Evolutionary conservation across 768 basidiomycete species (phyloP).

Genomic region (Cubamyces lactineus): DNA sequence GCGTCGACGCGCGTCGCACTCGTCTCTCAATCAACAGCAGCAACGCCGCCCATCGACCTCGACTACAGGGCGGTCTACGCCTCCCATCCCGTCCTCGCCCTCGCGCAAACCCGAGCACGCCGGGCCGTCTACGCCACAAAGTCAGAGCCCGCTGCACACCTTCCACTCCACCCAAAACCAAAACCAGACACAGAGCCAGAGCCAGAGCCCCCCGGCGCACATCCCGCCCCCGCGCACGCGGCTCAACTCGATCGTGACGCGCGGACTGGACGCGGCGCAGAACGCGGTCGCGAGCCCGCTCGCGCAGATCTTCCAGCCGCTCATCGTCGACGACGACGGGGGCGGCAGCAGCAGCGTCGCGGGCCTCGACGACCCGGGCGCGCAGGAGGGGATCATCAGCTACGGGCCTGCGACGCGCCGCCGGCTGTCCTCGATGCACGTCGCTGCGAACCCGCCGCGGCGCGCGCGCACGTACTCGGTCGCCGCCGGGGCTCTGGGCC

Average conservation of each 20-base stretch:
- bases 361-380: not conserved
- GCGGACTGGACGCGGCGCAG: slow-evolving; percentile 41
- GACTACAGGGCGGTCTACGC: slow-evolving; percentile 10
- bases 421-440: slow-evolving; percentile 41
- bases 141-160: not conserved
- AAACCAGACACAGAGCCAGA: slow-evolving; percentile 1
- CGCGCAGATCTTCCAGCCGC: slow-evolving; percentile 73
- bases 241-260: slow-evolving; percentile 47
- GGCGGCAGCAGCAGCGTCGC: slow-evolving; percentile 33
- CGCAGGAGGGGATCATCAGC: slow-evolving; percentile 30
- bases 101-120: slow-evolving; percentile 7
- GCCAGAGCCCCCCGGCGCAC: slow-evolving; percentile 17
- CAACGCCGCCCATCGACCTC: slow-evolving; percentile 10
- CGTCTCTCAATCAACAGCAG: slow-evolving; percentile 13
- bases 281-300: slow-evolving; percentile 59
- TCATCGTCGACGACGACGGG: slow-evolving; percentile 56
- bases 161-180: not conserved
- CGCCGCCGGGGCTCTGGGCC: not conserved
- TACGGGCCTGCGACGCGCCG: slow-evolving; percentile 47
- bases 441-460: slow-evolving; percentile 12
- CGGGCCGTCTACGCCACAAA: not conserved
- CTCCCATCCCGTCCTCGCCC: slow-evolving; percentile 1
- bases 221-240: slow-evolving; percentile 40
- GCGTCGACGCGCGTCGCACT: slow-evolving; percentile 17
- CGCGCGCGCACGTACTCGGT: slow-evolving; percentile 21